These are phyloP conservation scores for Rhipidocladum racemiflorum DNA, from an alignment of 176 grass and related monocot species.

Conservation along the genomic window DNA sequence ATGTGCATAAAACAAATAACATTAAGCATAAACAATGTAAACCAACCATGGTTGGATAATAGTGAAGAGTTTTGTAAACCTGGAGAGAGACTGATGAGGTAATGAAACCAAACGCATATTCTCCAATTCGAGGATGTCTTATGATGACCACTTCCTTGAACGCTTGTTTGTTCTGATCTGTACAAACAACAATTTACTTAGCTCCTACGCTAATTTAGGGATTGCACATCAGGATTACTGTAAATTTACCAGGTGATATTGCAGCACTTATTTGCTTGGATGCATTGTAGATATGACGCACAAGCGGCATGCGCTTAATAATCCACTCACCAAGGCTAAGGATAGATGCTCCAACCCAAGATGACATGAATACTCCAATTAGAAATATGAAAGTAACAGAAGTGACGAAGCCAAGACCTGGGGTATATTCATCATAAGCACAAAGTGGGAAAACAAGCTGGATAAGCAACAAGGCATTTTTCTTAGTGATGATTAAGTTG, in stretches of 20 bases:
- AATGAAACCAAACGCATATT: conserved; percentile 98
- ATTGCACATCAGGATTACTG: neutral
- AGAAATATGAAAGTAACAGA: conserved; percentile 93
- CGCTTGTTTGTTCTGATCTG: conserved; percentile 97
- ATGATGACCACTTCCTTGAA: conserved; percentile 99
- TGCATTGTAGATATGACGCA: conserved; percentile 98
- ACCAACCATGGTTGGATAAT: neutral
- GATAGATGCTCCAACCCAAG: conserved; percentile 90
- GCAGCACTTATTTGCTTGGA: conserved; percentile 99
- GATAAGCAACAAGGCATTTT: neutral
- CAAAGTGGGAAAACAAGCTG: neutral
- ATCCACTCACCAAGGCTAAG: conserved; percentile 98
- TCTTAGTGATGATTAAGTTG: conserved; percentile 1
- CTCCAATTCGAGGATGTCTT: conserved; percentile 88
- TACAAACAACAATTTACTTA: conserved; percentile 27
- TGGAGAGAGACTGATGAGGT: conserved; percentile 92
- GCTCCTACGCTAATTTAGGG: neutral
- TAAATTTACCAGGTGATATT: conserved; percentile 81
- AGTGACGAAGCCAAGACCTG: conserved; percentile 94
- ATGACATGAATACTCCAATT: conserved; percentile 96
- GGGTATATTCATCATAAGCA: conserved; percentile 16
- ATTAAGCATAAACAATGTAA: neutral
- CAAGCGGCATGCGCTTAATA: conserved; percentile 97
- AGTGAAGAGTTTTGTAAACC: conserved; percentile 38
- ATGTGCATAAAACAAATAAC: neutral